Evolutionary conservation across 2,329 filamentous ascomycete species (phyloP).

Genomic region (Pseudopithomyces chartarum): DNA sequence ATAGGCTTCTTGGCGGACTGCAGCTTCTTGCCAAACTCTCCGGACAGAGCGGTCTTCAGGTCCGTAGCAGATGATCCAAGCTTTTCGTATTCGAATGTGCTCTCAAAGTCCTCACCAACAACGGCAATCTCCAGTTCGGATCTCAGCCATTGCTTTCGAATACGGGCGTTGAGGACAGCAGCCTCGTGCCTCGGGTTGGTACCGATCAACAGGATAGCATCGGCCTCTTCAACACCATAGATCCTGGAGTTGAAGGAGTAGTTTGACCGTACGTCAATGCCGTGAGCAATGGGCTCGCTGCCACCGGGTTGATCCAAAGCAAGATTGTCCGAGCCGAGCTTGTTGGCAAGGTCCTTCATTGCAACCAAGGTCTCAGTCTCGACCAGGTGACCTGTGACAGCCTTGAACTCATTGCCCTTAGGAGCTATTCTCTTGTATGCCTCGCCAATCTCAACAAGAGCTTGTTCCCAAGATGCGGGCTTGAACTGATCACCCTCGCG

Average conservation of each 20-base stretch:
- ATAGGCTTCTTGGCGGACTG: constrained; percentile 86
- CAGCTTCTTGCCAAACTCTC: constrained; percentile 91
- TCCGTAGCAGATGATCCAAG: constrained; percentile 78
- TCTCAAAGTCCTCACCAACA: constrained; percentile 88
- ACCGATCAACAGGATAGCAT: constrained; percentile 88
- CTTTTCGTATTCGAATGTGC: constrained; percentile 94
- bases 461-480: constrained; percentile 94
- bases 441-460: constrained; percentile 81
- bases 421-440: constrained; percentile 80
- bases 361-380: constrained; percentile 94
- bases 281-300: constrained; percentile 83
- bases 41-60: constrained; percentile 83
- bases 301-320: constrained; percentile 89
- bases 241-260: constrained; percentile 98
- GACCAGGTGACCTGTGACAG: constrained; percentile 85
- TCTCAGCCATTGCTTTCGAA: constrained; percentile 96
- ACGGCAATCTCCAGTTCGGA: constrained; percentile 93
- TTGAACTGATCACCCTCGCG: constrained; percentile 89
- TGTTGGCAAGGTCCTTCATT: constrained; percentile 97
- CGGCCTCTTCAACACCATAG: constrained; percentile 90
- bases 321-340: constrained; percentile 93
- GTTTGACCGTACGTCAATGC: constrained; percentile 90
- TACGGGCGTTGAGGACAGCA: constrained; percentile 91
- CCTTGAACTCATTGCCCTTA: constrained; percentile 94
- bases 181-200: constrained; percentile 97